A percentile compares a stretch with the other conserved stretches of the same genome.
phyloP scores from a whole-genome alignment of 2,329 filamentous ascomycete genomes.

The Fusarium subglutinans region DNA sequence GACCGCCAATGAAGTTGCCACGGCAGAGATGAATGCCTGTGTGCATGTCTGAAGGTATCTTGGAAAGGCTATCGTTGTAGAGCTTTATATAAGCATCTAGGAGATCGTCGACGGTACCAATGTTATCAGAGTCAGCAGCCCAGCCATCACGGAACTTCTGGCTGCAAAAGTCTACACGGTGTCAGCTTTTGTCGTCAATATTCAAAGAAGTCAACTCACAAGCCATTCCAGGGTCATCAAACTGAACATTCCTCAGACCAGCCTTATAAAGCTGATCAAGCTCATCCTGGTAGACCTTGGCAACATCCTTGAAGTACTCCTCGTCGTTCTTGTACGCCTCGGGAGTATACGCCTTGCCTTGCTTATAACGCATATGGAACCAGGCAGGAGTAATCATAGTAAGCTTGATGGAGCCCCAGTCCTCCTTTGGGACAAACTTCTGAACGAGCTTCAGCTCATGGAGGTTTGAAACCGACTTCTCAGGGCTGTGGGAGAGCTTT shows the following conservation, averaged over 20 bases:
- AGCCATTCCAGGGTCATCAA: constrained; percentile 73
- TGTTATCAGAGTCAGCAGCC: constrained; percentile 73
- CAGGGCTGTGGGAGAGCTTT: constrained; percentile 57
- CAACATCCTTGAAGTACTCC: constrained; percentile 72
- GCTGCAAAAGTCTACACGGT: constrained; percentile 73
- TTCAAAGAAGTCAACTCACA: constrained; percentile 56
- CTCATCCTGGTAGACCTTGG: constrained; percentile 72
- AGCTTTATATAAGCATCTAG: constrained; percentile 79
- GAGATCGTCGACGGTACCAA: constrained; percentile 72
- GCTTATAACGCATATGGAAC: constrained; percentile 44
- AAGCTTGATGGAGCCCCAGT: constrained; percentile 63
- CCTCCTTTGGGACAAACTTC: constrained; percentile 54
- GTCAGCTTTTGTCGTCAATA: not conserved
- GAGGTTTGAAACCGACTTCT: constrained; percentile 57
- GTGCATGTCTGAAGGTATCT: constrained; percentile 74
- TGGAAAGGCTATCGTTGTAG: constrained; percentile 76
- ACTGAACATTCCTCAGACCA: constrained; percentile 72
- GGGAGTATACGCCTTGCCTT: constrained; percentile 41
- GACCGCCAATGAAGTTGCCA: constrained; percentile 72
- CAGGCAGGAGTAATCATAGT: constrained; percentile 64
- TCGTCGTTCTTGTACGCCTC: constrained; percentile 41
- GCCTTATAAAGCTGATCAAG: constrained; percentile 68
- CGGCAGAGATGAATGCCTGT: constrained; percentile 80
- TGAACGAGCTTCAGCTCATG: constrained; percentile 61
- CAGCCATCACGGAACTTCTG: constrained; percentile 76